These are phyloP conservation scores for Gyromitra esculenta DNA, from an alignment of 2,329 filamentous ascomycete genomes.

Conservation along the genomic window DNA sequence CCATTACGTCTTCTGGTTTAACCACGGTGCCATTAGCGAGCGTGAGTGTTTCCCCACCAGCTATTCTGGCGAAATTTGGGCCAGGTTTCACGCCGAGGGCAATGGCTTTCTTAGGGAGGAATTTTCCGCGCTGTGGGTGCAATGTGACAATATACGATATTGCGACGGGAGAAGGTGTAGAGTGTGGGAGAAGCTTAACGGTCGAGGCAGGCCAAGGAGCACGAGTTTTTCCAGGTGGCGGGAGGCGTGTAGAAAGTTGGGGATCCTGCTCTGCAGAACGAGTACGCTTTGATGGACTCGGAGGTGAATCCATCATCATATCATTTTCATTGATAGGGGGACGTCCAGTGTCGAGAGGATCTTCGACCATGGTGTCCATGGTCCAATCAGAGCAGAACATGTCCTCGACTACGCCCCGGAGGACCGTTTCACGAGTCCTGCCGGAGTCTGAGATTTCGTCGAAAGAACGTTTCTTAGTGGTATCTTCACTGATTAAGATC, in stretches of 20 bases:
- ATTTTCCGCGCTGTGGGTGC: slow-evolving; percentile 80
- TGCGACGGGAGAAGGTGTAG: slow-evolving; percentile 72
- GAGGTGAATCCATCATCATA: slow-evolving; percentile 29
- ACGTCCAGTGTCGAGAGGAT: background rate
- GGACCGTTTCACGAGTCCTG: slow-evolving; percentile 49
- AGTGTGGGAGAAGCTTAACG: slow-evolving; percentile 73
- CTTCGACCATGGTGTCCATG: slow-evolving; percentile 53
- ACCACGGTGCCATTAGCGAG: slow-evolving; percentile 74
- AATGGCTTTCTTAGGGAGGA: slow-evolving; percentile 73
- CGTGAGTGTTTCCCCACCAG: slow-evolving; percentile 71
- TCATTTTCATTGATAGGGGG: slow-evolving; percentile 40
- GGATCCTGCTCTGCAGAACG: slow-evolving; percentile 22
- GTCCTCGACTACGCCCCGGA: slow-evolving; percentile 57
- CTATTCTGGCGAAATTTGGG: slow-evolving; percentile 69
- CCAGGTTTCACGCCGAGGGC: slow-evolving; percentile 72
- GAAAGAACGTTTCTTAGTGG: slow-evolving; percentile 45
- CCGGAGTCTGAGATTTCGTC: slow-evolving; percentile 30
- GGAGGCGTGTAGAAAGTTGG: slow-evolving; percentile 40
- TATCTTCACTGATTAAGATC: background rate
- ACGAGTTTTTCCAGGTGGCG: slow-evolving; percentile 48
- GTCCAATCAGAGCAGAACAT: slow-evolving; percentile 59
- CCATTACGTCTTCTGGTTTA: slow-evolving; percentile 88
- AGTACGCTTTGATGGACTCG: slow-evolving; percentile 32
- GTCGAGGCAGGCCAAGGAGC: slow-evolving; percentile 79
- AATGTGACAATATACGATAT: slow-evolving; percentile 88